Conservation (phyloP, 2,329 filamentous ascomycete species). For the Aureobasidium uvarum region DNA sequence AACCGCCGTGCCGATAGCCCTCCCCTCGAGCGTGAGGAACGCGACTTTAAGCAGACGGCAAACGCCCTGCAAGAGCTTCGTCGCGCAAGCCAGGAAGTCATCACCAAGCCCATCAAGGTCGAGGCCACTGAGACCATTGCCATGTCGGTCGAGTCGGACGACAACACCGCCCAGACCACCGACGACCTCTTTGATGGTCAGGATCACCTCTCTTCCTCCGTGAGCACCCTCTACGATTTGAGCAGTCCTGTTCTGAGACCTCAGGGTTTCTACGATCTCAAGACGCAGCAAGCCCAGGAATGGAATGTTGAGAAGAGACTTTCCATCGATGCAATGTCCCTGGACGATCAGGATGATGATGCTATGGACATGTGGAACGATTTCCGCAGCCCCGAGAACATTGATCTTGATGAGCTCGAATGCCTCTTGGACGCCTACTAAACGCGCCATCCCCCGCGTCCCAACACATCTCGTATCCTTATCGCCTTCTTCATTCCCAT, state of each 20-base stretch:
- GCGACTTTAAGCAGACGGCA: constrained; percentile 94
- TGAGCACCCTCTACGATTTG: constrained; percentile 40
- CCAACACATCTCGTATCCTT: constrained; percentile 1
- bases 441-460: not conserved
- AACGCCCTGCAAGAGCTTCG: constrained; percentile 67
- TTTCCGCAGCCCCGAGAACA: constrained; percentile 73
- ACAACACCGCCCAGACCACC: constrained; percentile 50
- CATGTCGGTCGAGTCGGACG: constrained; percentile 47
- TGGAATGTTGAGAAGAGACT: constrained; percentile 24
- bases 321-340: constrained; percentile 29
- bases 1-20: constrained; percentile 76
- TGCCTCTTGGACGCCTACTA: constrained; percentile 66
- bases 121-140: constrained; percentile 37
- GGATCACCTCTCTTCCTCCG: constrained; percentile 51
- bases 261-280: constrained; percentile 27
- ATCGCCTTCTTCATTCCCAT: not conserved
- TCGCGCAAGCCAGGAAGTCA: constrained; percentile 42
- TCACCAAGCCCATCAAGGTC: constrained; percentile 34
- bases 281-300: constrained; percentile 10
- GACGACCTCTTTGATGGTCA: constrained; percentile 51
- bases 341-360: constrained; percentile 33
- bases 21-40: constrained; percentile 89
- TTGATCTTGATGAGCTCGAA: constrained; percentile 92
- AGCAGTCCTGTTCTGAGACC: constrained; percentile 51
- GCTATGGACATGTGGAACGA: constrained; percentile 36